Evolutionary conservation across 2,329 filamentous ascomycete genomes (phyloP), one percentile per base, ranked within the genome.

Genomic region (Cercospora brassicicola): DNA sequence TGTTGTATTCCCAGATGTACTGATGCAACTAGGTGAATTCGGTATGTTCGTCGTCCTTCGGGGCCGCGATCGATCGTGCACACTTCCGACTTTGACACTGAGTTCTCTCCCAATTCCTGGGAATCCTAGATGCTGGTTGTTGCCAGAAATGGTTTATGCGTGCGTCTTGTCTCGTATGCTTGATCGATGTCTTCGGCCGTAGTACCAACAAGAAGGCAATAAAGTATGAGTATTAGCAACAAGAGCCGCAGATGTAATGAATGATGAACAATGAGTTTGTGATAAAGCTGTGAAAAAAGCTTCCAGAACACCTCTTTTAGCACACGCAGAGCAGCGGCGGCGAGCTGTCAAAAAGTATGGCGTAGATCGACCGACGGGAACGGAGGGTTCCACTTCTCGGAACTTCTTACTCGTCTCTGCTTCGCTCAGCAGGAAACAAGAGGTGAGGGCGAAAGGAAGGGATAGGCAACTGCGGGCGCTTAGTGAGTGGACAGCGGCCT

Each of bases 271-370:
- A 26, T 15, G 48, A 55, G 48, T 23, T 28, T 28, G 48, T 55
- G 48, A 28, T 55, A 55, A 8, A 55, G 23, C 11, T 53, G 30
- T 55, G 23, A 28, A 28, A n/a, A 53, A 28, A 55, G 48, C 48
- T 55, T 55, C 48, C 48, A 8, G 13, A 28, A 28, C 48, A 8
- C 15, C 11, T 55, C 23, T 55, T 15, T 55, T 42, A 42, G 36
- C 11, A 18, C 48, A 55, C 48, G 26, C 23, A 23, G 8, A 55
- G 48, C 48, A 55, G 23, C 48, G 23, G 48, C 48, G 48, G 48
- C 48, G 48, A 30, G 48, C 48, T 55, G 48, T 55, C 48, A 28
- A 55, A 55, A 55, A 55, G 48, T 55, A 55, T 55, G 48, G 48
- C 13, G 48, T 55, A 13, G 48, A 55, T 55, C 48, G 48, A 55